phyloP scores from a whole-genome alignment of 371 early-diverging fungal species.

The Saksenaea vasiformis region DNA sequence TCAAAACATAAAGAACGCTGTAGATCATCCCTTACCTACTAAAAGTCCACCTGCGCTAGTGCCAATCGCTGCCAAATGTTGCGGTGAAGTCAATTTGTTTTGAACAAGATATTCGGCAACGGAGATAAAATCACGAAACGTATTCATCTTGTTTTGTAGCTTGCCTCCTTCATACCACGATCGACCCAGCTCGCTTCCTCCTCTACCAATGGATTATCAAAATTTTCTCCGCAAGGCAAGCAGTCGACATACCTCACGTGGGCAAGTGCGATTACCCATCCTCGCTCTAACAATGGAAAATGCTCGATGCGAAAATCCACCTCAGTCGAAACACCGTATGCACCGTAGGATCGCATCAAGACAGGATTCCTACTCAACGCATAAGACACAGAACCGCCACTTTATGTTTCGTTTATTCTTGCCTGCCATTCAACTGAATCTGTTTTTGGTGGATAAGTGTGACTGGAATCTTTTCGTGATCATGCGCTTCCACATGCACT shows the following conservation, averaged over 20 bases:
- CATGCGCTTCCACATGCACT: conserved; percentile 51
- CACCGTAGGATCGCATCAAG: conserved; percentile 79
- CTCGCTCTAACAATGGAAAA: conserved; percentile 75
- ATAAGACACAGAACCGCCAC: background rate
- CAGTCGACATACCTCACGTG: conserved; percentile 70
- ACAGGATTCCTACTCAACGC: conserved; percentile 60
- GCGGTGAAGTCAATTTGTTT: conserved; percentile 51
- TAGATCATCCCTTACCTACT: conserved; percentile 39
- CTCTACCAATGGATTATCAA: conserved; percentile 38
- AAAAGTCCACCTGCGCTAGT: conserved; percentile 82
- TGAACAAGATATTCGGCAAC: conserved; percentile 66
- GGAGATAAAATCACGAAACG: conserved; percentile 71
- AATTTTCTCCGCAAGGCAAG: background rate
- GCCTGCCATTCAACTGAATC: conserved; percentile 52
- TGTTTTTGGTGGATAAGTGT: conserved; percentile 67
- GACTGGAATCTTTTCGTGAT: conserved; percentile 60
- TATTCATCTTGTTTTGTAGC: conserved; percentile 66
- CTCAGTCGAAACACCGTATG: conserved; percentile 81
- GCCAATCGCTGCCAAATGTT: conserved; percentile 65
- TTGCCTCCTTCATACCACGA: conserved; percentile 79
- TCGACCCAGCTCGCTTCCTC: conserved; percentile 81
- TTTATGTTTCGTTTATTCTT: background rate
- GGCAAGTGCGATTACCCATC: conserved; percentile 82
- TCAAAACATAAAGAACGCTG: background rate
- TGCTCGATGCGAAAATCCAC: conserved; percentile 82